Percentiles rank a stretch among this genome's conserved stretches.
Conservation (phyloP, 2,329 filamentous ascomycete species). For the Penicillium sp. region DNA sequence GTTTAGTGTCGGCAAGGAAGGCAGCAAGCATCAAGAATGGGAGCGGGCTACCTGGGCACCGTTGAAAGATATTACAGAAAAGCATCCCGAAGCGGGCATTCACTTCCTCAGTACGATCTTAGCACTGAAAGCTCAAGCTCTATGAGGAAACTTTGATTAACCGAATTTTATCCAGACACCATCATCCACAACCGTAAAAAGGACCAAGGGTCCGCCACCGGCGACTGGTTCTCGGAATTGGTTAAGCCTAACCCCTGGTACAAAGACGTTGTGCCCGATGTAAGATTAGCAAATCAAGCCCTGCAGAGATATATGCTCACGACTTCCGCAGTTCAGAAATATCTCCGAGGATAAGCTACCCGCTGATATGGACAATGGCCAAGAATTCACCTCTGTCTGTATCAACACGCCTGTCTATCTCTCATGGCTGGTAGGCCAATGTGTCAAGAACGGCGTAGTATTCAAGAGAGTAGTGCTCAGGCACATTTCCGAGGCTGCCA, state of each 20-base stretch:
- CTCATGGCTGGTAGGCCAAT: constrained; percentile 76
- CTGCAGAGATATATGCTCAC: not conserved
- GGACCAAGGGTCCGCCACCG: constrained; percentile 53
- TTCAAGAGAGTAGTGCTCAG: constrained; percentile 58
- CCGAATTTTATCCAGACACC: constrained; percentile 40
- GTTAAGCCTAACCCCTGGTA: constrained; percentile 68
- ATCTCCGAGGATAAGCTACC: constrained; percentile 56
- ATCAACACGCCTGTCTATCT: constrained; percentile 89
- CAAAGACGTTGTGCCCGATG: constrained; percentile 63
- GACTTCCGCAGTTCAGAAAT: constrained; percentile 52
- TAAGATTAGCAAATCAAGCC: constrained; percentile 30
- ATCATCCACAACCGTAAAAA: constrained; percentile 58
- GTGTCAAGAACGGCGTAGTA: constrained; percentile 64
- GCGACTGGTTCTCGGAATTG: constrained; percentile 62
- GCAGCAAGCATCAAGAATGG: constrained; percentile 45
- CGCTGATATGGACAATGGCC: constrained; percentile 63
- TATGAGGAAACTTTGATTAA: not conserved
- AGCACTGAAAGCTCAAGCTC: too few species aligned
- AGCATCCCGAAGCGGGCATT: constrained; percentile 71
- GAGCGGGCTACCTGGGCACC: constrained; percentile 62
- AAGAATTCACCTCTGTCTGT: constrained; percentile 75
- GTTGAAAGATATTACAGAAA: constrained; percentile 54
- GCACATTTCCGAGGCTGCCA: constrained; percentile 68
- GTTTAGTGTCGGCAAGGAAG: constrained; percentile 37
- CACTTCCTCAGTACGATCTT: constrained; percentile 62